Conservation (phyloP, 192 early-diverging fungal species). For the Mortierella hygrophila region DNA sequence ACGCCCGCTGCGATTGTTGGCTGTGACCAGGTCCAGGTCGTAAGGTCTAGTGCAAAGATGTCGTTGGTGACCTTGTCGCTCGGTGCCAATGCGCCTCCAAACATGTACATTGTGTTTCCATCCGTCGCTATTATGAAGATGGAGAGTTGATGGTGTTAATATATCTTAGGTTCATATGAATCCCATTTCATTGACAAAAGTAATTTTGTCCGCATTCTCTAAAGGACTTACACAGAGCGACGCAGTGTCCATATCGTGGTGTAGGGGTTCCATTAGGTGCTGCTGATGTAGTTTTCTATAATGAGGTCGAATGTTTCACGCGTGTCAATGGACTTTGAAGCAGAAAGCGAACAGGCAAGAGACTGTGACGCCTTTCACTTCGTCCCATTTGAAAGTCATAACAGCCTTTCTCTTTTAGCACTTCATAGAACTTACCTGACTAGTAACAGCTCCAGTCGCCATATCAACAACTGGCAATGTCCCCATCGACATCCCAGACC, state of each 20-base stretch:
- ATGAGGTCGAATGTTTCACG: background rate
- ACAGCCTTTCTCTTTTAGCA: no score
- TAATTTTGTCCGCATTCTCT: background rate
- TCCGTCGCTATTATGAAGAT: constrained; percentile 18
- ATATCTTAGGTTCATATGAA: background rate
- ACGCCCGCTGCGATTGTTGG: background rate
- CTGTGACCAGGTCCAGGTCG: constrained; percentile 37
- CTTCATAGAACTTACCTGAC: constrained; percentile 18
- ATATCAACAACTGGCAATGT: constrained; percentile 34
- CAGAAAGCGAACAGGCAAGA: background rate
- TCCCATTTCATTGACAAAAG: background rate
- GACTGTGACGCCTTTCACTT: background rate
- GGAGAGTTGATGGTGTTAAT: background rate
- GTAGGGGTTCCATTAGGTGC: background rate
- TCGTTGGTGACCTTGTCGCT: constrained; percentile 29
- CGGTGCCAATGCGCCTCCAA: constrained; percentile 29
- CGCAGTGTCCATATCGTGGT: constrained; percentile 45
- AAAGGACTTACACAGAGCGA: constrained; percentile 32
- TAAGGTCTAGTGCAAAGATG: constrained; percentile 22
- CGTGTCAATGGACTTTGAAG: background rate
- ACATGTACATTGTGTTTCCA: constrained; percentile 43
- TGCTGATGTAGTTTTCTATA: constrained; percentile 25
- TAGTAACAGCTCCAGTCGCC: constrained; percentile 25
- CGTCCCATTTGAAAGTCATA: background rate
- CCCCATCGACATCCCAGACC: constrained; percentile 18